phyloP scores from a whole-genome alignment of 2,329 filamentous ascomycete species.

The Aspergillus unguis region DNA sequence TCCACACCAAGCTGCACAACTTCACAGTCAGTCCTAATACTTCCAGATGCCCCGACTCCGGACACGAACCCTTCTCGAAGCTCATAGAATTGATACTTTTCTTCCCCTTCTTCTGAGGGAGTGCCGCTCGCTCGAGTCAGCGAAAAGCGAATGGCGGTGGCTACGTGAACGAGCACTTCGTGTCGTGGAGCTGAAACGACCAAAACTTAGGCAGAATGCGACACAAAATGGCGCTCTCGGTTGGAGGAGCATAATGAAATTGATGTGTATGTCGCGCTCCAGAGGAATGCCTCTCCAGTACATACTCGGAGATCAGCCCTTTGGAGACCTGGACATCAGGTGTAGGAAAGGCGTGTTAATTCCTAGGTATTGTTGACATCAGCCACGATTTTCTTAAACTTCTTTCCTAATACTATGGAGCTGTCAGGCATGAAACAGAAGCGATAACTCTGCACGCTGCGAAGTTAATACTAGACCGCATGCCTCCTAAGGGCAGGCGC shows the following conservation, averaged over 20 bases:
- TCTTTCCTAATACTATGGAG: background rate
- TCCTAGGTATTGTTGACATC: slow-evolving; percentile 53
- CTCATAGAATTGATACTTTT: slow-evolving; percentile 34
- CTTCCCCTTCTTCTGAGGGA: slow-evolving; percentile 43
- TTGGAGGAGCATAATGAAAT: slow-evolving; percentile 33
- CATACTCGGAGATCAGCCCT: slow-evolving; percentile 81
- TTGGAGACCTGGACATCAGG: slow-evolving; percentile 74
- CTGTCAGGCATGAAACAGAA: slow-evolving; percentile 63
- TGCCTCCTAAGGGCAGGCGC: background rate
- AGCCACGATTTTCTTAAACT: background rate
- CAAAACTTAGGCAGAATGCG: background rate
- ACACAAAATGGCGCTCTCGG: slow-evolving; percentile 8
- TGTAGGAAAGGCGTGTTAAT: slow-evolving; percentile 80
- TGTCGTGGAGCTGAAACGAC: slow-evolving; percentile 5
- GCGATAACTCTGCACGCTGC: slow-evolving; percentile 61
- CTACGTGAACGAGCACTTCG: slow-evolving; percentile 38
- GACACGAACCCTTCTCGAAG: slow-evolving; percentile 34
- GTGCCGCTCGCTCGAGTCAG: slow-evolving; percentile 44
- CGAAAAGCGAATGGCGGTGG: slow-evolving; percentile 48
- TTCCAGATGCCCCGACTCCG: slow-evolving; percentile 43
- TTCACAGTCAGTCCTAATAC: background rate
- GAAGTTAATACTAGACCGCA: slow-evolving; percentile 36
- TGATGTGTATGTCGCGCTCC: slow-evolving; percentile 44
- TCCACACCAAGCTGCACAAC: too few species aligned
- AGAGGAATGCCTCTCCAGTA: slow-evolving; percentile 83